Evolutionary conservation across 257 asterid species (phyloP).

Genomic region (Plantago ovata): DNA sequence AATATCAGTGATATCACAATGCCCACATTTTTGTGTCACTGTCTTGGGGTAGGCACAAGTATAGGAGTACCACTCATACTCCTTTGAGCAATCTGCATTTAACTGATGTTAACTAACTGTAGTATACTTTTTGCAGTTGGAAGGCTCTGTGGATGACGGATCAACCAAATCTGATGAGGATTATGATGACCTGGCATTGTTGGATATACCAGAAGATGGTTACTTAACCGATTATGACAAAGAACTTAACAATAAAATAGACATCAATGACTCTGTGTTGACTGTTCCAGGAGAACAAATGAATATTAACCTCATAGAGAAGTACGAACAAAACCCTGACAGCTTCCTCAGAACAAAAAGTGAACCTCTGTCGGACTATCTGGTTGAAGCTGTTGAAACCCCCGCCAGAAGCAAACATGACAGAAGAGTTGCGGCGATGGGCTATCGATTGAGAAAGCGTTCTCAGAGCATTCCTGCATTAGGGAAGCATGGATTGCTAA

Average conservation of each 20-base stretch:
- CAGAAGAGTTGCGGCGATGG: slow-evolving; percentile 22
- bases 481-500: slow-evolving; percentile 34
- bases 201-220: slow-evolving; percentile 44
- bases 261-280: not conserved
- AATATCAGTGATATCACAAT: too few relatives aligned
- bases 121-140: slow-evolving; percentile 41
- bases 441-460: slow-evolving; percentile 38
- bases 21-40: too few relatives aligned
- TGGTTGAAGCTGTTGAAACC: not conserved
- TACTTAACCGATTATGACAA: slow-evolving; percentile 50
- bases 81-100: slow-evolving; percentile 3
- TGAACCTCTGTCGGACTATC: slow-evolving; percentile 31
- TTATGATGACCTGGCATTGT: slow-evolving; percentile 84
- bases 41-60: not conserved
- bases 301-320: slow-evolving; percentile 21
- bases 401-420: slow-evolving; percentile 20
- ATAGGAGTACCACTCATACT: not conserved
- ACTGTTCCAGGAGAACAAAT: slow-evolving; percentile 21
- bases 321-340: slow-evolving; percentile 32
- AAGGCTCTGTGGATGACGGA: slow-evolving; percentile 90
- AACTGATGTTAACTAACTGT: slow-evolving; percentile 1
- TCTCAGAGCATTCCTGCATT: slow-evolving; percentile 50
- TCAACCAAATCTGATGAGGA: slow-evolving; percentile 85
- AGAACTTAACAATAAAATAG: slow-evolving; percentile 2
- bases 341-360: slow-evolving; percentile 33